Percentiles rank a stretch among this genome's conserved stretches.
These are phyloP conservation scores for Pestalotiopsis fici DNA, from an alignment of 2,329 filamentous ascomycete species.

Conservation along the genomic window DNA sequence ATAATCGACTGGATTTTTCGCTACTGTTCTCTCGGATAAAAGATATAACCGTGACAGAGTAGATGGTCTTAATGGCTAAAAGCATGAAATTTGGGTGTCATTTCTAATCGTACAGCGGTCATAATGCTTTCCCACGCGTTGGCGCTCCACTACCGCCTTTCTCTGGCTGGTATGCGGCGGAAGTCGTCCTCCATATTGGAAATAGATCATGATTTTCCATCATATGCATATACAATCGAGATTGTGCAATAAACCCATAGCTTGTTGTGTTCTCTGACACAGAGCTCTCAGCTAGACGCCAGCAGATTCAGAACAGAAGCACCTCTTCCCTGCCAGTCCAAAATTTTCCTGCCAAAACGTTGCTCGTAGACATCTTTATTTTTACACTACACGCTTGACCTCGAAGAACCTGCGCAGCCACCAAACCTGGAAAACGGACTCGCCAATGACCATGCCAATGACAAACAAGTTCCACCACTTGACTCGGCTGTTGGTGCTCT, in stretches of 20 bases:
- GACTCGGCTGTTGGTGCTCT: slow-evolving; percentile 95
- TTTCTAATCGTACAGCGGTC: too few relatives aligned
- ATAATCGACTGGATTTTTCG: background rate
- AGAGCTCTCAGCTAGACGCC: background rate
- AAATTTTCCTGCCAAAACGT: background rate
- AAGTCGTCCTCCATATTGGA: background rate
- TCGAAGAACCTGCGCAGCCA: slow-evolving; percentile 99
- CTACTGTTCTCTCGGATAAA: background rate
- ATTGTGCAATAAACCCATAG: background rate
- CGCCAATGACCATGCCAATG: slow-evolving; percentile 81
- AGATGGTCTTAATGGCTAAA: too few relatives aligned
- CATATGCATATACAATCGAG: background rate
- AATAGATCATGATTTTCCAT: background rate
- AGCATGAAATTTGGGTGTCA: too few relatives aligned
- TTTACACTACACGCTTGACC: slow-evolving; percentile 68
- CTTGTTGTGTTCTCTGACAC: background rate
- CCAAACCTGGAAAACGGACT: slow-evolving; percentile 98
- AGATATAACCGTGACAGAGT: background rate
- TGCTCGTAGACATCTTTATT: background rate
- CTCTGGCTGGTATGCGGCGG: too few relatives aligned
- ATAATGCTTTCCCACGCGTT: too few relatives aligned
- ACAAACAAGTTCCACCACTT: slow-evolving; percentile 99
- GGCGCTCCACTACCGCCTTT: too few relatives aligned
- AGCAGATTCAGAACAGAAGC: background rate
- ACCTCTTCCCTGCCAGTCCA: background rate